Evolutionary conservation across 1,284 basidiomycete genomes (phyloP), one percentile per base, ranked within the genome.

Genomic region (Heterobasidion parviporum): DNA sequence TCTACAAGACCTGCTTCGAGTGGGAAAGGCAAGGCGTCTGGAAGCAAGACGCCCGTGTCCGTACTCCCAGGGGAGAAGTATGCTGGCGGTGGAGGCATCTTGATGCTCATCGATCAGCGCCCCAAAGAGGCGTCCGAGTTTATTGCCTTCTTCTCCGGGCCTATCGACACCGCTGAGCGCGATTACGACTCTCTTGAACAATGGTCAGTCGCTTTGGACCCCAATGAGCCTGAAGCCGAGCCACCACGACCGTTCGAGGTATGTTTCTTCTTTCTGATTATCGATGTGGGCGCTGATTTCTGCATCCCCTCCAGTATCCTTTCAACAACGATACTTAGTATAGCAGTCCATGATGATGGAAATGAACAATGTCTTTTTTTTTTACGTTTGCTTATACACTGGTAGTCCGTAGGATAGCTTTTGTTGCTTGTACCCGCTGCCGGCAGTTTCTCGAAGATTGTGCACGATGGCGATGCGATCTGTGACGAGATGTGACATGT

Each of bases 241-340:
- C 80, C 83, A 20, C 93, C 93, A 61, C 79, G 78, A 65, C 68
- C 85, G 20, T 93, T 93, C 64, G 89, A 92, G 83, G 88, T 90
- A 63, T 54, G 84, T 73, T 57, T 32, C 14, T 32, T 55, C 16
- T 53, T 41, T 56, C 47, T 43, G 34, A 35, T 47, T 34, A 51
- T 48, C 48, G 14, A 53, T 48, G 46, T 48, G 46, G n/a, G 57
- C n/a, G 15, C 52, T 33, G 9, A 57, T 35, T 15, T 52, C 58
- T 43, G 57, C 58, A 58, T 52, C 60, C 64, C 55, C 50, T 59
- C 35, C 59, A 88, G 83, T 84, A 83, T 64, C 80, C 80, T n/a
- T 82, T 83, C 63, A 80, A 81, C 64, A 70, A 82, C 64, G 83
- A 86, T 66, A 76, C 75, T 66, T 84, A 68, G 61, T 54, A 50